Conservation (phyloP, 495 filamentous ascomycete species). For the Beverwykella pulmonaria region DNA sequence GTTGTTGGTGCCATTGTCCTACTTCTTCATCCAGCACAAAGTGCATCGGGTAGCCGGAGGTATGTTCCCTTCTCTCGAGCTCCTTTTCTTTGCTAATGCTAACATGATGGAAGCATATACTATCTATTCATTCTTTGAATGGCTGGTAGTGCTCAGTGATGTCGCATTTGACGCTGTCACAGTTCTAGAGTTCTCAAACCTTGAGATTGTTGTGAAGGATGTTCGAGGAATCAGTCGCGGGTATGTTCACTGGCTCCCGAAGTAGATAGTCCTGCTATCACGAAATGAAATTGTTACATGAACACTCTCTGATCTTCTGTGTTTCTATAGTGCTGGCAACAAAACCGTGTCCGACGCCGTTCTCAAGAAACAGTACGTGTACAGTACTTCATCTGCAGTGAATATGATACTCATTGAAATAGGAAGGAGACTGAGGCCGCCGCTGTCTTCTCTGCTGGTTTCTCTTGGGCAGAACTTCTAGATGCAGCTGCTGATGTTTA, state of each 20-base stretch:
- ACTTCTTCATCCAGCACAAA: constrained; percentile 99
- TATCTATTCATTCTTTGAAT: constrained; percentile 98
- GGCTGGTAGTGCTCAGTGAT: constrained; percentile 92
- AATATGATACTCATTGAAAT: constrained; percentile 19
- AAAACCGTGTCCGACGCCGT: constrained; percentile 69
- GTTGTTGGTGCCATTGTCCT: constrained; percentile 85
- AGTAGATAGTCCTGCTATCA: constrained; percentile 59
- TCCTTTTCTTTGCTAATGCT: constrained; percentile 3
- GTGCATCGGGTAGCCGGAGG: constrained; percentile 93
- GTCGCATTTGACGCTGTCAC: constrained; percentile 97
- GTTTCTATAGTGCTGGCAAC: constrained; percentile 50
- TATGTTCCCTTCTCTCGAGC: constrained; percentile 50
- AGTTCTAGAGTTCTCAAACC: constrained; percentile 86
- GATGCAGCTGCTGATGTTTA: constrained; percentile 90
- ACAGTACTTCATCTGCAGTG: neutral
- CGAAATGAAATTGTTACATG: constrained; percentile 35
- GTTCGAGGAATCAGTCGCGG: constrained; percentile 90
- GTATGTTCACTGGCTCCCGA: constrained; percentile 98
- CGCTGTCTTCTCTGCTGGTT: constrained; percentile 69
- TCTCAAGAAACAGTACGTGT: constrained; percentile 83
- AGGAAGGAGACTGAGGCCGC: constrained; percentile 78
- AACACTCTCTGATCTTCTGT: constrained; percentile 31
- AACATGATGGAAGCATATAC: constrained; percentile 73
- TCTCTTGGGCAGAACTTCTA: constrained; percentile 72
- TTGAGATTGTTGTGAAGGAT: constrained; percentile 89